Evolutionary conservation across 257 asterid species (phyloP).

Genomic region (Ilex asprella): DNA sequence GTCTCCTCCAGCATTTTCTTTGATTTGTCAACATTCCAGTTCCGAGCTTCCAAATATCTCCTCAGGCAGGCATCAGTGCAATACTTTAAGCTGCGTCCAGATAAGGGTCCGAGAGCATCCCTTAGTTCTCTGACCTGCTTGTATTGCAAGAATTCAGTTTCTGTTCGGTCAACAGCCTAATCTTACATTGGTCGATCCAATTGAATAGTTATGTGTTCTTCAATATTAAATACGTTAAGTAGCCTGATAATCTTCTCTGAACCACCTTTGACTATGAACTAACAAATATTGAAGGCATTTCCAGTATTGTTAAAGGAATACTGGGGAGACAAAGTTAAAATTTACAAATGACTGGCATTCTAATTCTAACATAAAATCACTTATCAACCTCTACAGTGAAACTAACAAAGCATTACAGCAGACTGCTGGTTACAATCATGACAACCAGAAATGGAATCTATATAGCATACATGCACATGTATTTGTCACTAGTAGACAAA

Average conservation of each 20-base stretch:
- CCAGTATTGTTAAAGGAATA: too few relatives aligned
- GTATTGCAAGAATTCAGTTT: constrained; percentile 3
- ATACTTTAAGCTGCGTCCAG: constrained; percentile 50
- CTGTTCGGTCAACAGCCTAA: constrained; percentile 1
- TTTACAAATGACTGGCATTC: too few relatives aligned
- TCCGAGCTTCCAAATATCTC: constrained; percentile 72
- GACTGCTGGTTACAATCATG: too few relatives aligned
- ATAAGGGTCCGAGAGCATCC: constrained; percentile 50
- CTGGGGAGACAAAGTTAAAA: too few relatives aligned
- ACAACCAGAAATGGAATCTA: neutral
- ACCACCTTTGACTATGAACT: too few relatives aligned
- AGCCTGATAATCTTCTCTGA: too few relatives aligned
- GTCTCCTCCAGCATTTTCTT: constrained; percentile 69
- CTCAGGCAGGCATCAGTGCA: constrained; percentile 62
- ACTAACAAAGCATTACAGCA: too few relatives aligned
- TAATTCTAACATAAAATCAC: too few relatives aligned
- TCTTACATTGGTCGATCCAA: neutral
- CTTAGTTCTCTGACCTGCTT: constrained; percentile 56
- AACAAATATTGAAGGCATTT: too few relatives aligned
- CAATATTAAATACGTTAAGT: too few relatives aligned
- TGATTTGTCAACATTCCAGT: constrained; percentile 74
- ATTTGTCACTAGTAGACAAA: neutral
- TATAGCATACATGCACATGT: neutral
- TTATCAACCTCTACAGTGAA: too few relatives aligned
- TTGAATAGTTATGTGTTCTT: neutral